phyloP scores from a whole-genome alignment of 148 eudicot genomes.

The Vaccinium macrocarpon region DNA sequence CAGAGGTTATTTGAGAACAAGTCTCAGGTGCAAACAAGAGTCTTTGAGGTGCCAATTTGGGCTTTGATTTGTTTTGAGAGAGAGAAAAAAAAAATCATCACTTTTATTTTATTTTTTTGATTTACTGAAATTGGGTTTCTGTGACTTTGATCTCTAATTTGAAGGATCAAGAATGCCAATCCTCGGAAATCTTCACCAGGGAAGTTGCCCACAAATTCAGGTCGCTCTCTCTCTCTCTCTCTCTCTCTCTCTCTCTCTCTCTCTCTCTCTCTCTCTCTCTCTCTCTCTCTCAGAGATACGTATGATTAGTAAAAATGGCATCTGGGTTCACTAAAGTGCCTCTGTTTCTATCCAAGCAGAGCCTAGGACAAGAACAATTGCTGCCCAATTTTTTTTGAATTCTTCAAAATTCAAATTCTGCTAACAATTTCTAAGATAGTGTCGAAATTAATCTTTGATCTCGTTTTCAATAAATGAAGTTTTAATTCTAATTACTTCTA shows the following conservation, averaged over 20 bases:
- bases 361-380: no score
- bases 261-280: conserved; percentile 15
- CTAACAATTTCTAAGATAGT: neutral
- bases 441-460: neutral
- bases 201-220: conserved; percentile 57
- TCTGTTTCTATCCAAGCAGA: no score
- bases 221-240: conserved; percentile 30
- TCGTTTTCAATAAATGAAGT: no score
- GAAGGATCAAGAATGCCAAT: conserved; percentile 51
- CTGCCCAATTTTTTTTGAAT: no score
- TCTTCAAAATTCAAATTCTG: neutral
- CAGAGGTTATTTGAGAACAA: conserved; percentile 55
- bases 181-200: conserved; percentile 70
- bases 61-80: no score
- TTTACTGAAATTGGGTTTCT: conserved; percentile 13
- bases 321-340: neutral
- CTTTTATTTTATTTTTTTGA: neutral
- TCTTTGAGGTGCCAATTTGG: conserved; percentile 45
- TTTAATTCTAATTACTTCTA: neutral
- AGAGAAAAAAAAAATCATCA: no score
- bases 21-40: conserved; percentile 83
- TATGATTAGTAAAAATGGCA: neutral
- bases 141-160: conserved; percentile 9
- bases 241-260: conserved; percentile 9
- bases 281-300: neutral